Evolutionary conservation across 2,329 filamentous ascomycete genomes (phyloP).

Genomic region (Pseudogymnoascus sp.): DNA sequence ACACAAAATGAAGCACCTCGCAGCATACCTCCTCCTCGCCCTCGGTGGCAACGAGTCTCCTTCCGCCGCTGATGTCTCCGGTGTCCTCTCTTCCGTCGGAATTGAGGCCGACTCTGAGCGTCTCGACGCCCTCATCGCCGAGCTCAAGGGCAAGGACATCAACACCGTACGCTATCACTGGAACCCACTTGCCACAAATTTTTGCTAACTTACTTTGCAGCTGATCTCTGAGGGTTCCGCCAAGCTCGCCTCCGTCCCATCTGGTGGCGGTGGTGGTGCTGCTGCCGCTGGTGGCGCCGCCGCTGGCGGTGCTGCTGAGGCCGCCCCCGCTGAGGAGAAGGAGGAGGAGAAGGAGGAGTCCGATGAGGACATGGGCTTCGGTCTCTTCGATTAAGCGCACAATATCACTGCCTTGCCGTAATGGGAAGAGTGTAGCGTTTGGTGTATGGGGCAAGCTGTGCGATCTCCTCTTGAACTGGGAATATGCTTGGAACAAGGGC

Average conservation of each 20-base stretch:
- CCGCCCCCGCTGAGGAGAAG: constrained; percentile 54
- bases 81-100: constrained; percentile 84
- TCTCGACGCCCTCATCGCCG: constrained; percentile 75
- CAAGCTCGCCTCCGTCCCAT: constrained; percentile 97
- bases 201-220: constrained; percentile 40
- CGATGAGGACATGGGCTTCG: constrained; percentile 70
- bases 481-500: constrained; percentile 23
- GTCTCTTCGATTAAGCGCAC: constrained; percentile 62
- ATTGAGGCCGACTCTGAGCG: constrained; percentile 89
- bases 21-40: constrained; percentile 94
- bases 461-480: constrained; percentile 21
- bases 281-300: constrained; percentile 58
- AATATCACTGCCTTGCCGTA: constrained; percentile 17
- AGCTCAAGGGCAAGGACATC: constrained; percentile 90
- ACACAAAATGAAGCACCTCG: constrained; percentile 97
- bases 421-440: constrained; percentile 5
- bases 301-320: constrained; percentile 58
- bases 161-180: constrained; percentile 59
- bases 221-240: constrained; percentile 80
- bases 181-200: constrained; percentile 19
- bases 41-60: constrained; percentile 89
- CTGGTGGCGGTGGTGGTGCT: constrained; percentile 73
- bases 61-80: constrained; percentile 77
- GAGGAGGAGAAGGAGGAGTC: constrained; percentile 66
- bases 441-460: constrained; percentile 22